These are phyloP conservation scores for Metschnikowia santaceciliae DNA, from an alignment of 805 yeast species.

Conservation along the genomic window DNA sequence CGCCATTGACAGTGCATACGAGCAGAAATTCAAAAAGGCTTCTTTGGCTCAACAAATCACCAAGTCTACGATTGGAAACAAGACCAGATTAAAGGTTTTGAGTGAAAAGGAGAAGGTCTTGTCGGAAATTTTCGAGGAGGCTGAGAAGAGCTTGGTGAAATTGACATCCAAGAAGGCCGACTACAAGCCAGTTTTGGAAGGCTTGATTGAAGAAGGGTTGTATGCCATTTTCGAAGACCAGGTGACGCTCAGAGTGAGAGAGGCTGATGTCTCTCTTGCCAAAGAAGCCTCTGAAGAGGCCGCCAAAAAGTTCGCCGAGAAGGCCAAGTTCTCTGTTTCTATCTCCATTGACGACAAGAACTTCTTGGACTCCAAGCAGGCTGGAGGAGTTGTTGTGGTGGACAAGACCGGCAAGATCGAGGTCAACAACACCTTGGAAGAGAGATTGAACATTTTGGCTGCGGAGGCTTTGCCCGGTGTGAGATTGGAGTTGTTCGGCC, in stretches of 20 bases:
- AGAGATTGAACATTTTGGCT: conserved; percentile 78
- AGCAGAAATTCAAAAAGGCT: conserved; percentile 84
- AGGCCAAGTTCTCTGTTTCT: conserved; percentile 54
- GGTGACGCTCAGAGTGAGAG: conserved; percentile 62
- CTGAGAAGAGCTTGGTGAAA: conserved; percentile 58
- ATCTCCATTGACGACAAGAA: conserved; percentile 53
- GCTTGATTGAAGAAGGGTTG: conserved; percentile 74
- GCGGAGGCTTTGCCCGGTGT: conserved; percentile 89
- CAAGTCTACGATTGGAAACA: conserved; percentile 92
- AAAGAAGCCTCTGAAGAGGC: conserved; percentile 62
- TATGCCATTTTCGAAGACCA: conserved; percentile 68
- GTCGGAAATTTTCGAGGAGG: conserved; percentile 66
- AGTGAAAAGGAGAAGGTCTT: conserved; percentile 77
- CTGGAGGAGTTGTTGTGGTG: conserved; percentile 82
- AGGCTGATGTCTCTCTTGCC: conserved; percentile 58
- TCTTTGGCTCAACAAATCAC: conserved; percentile 91
- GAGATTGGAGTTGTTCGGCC: conserved; percentile 85
- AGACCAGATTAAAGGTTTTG: conserved; percentile 87
- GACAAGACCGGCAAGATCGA: conserved; percentile 79
- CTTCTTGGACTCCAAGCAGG: conserved; percentile 56
- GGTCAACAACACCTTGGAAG: conserved; percentile 90
- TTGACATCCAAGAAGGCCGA: conserved; percentile 51
- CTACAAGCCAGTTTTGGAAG: conserved; percentile 68
- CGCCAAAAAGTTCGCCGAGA: conserved; percentile 56
- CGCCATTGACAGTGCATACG: conserved; percentile 76